Conservation (phyloP, 192 early-diverging fungal species). For the Funneliformis mosseae region DNA sequence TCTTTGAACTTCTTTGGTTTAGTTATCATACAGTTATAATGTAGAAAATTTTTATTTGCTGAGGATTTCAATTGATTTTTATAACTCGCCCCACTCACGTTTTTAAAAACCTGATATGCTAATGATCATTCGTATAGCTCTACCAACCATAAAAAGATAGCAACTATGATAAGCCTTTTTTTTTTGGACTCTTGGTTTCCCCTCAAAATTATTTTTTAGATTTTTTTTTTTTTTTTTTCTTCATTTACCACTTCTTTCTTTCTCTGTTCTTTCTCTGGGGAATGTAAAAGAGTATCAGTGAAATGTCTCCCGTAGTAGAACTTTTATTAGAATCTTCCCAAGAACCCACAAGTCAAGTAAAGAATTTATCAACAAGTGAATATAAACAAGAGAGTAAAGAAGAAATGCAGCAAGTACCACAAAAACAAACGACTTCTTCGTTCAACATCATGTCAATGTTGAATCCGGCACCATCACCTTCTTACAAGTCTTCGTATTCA, state of each 20-base stretch:
- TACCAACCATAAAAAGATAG: background rate
- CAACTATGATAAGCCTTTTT: background rate
- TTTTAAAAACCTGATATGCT: background rate
- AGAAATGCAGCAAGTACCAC: constrained; percentile 14
- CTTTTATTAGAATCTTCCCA: background rate
- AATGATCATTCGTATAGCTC: background rate
- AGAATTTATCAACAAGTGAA: background rate
- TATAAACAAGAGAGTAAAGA: background rate
- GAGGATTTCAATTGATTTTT: background rate
- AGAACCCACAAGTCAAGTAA: background rate
- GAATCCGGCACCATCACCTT: constrained; percentile 28
- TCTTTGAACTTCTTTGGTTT: background rate
- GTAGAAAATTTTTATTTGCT: background rate
- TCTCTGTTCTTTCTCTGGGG: background rate
- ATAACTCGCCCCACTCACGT: background rate
- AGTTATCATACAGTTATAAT: background rate
- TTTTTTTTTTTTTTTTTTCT: background rate
- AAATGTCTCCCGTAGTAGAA: background rate
- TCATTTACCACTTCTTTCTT: background rate
- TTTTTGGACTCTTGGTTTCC: background rate
- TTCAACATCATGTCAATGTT: constrained; percentile 32
- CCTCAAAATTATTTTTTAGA: background rate
- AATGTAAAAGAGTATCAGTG: background rate
- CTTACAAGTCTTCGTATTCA: background rate
- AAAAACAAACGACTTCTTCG: constrained; percentile 14